Evolutionary conservation across 306 rosid species (phyloP).

Genomic region (Cucurbita moschata): DNA sequence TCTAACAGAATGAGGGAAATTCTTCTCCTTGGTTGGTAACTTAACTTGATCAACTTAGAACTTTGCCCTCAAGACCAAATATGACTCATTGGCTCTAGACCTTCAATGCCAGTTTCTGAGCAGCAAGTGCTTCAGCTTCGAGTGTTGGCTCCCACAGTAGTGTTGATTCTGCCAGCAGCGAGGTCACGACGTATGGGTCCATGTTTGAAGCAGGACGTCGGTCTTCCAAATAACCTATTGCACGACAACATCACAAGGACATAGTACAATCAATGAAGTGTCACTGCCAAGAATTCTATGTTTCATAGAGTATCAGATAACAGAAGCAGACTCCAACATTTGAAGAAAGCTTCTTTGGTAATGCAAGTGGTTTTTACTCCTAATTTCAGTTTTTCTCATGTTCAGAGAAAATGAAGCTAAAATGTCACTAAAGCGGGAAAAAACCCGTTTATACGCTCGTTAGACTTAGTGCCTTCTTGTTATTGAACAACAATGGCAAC

Average conservation of each 20-base stretch:
- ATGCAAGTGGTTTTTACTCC: neutral
- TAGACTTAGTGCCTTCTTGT: neutral
- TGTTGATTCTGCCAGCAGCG: conserved; percentile 73
- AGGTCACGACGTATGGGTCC: conserved; percentile 89
- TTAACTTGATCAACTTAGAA: neutral
- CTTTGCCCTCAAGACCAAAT: neutral
- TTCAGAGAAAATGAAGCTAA: too few relatives aligned
- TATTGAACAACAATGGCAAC: neutral
- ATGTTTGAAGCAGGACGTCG: conserved; percentile 98
- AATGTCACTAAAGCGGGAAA: neutral
- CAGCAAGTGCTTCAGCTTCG: conserved; percentile 97
- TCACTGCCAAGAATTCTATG: too few relatives aligned
- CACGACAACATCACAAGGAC: conserved; percentile 9
- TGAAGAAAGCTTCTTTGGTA: neutral
- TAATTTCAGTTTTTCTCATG: neutral
- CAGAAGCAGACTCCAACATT: neutral
- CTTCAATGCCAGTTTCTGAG: conserved; percentile 70
- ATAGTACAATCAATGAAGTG: neutral
- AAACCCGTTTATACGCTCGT: neutral
- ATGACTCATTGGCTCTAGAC: conserved; percentile 24
- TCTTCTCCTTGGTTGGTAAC: conserved; percentile 7
- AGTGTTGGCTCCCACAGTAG: conserved; percentile 84
- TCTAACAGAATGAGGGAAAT: conserved; percentile 23
- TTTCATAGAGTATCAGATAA: too few relatives aligned
- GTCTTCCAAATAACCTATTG: conserved; percentile 92